phyloP scores from a whole-genome alignment of 1,139 yeast species.

The Blastobotrys ciferrii region DNA sequence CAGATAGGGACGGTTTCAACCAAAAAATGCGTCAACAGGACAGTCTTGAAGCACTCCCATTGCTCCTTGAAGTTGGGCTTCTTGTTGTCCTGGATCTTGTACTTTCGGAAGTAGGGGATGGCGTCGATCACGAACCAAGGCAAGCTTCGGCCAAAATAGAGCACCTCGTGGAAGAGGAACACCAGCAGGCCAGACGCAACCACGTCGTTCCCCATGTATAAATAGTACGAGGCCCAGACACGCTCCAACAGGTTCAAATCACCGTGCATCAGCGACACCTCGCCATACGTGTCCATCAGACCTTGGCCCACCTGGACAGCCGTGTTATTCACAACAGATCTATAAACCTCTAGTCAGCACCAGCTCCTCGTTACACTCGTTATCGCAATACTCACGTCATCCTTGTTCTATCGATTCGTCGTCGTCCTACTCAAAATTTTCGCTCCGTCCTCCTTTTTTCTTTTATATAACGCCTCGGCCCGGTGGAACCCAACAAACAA shows the following conservation, averaged over 20 bases:
- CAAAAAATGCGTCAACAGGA: constrained; percentile 77
- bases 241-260: constrained; percentile 46
- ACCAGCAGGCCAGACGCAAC: constrained; percentile 83
- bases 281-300: constrained; percentile 21
- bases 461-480: constrained; percentile 11
- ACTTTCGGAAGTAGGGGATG: constrained; percentile 70
- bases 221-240: constrained; percentile 84
- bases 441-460: neutral
- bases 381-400: neutral
- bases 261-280: constrained; percentile 21
- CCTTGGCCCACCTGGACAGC: constrained; percentile 23
- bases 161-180: constrained; percentile 70
- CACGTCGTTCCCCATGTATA: constrained; percentile 71
- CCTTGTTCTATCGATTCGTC: no score
- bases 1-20: constrained; percentile 95
- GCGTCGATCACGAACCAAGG: constrained; percentile 85
- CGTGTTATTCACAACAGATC: constrained; percentile 20
- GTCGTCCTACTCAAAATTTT: no score
- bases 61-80: constrained; percentile 79
- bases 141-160: constrained; percentile 82
- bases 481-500: no score
- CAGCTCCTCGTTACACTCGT: neutral
- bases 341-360: neutral
- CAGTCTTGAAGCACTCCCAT: constrained; percentile 87
- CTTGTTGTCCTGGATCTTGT: constrained; percentile 78